phyloP scores from a whole-genome alignment of 441 rosid species.

The Adansonia gregorii region DNA sequence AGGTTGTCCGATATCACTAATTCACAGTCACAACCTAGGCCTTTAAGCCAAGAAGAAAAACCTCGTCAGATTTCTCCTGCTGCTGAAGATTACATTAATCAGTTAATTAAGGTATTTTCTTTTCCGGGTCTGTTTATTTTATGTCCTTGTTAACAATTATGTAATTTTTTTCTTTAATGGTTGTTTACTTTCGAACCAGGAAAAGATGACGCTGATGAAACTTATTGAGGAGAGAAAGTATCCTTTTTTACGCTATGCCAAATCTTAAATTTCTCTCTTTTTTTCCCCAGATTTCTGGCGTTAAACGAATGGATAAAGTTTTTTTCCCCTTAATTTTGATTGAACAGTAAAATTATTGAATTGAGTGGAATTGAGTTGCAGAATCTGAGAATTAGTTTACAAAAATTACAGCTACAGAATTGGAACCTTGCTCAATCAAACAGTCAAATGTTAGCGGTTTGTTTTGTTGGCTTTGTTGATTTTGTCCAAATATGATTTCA shows the following conservation, averaged over 20 bases:
- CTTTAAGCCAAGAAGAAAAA: slow-evolving; percentile 29
- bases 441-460: slow-evolving; percentile 60
- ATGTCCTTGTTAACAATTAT: no score
- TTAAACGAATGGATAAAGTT: background rate
- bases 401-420: slow-evolving; percentile 68
- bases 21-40: slow-evolving; percentile 45
- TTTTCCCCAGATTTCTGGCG: background rate
- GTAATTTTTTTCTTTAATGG: no score
- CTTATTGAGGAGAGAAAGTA: slow-evolving; percentile 76
- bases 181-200: slow-evolving; percentile 45
- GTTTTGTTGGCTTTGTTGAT: slow-evolving; percentile 30
- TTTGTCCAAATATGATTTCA: background rate
- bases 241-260: slow-evolving; percentile 40
- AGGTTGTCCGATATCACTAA: slow-evolving; percentile 78
- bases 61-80: slow-evolving; percentile 32
- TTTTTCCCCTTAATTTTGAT: slow-evolving; percentile 36
- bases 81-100: slow-evolving; percentile 43
- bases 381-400: slow-evolving; percentile 46
- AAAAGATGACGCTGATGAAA: slow-evolving; percentile 60
- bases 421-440: slow-evolving; percentile 67
- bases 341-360: slow-evolving; percentile 57
- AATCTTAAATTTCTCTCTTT: background rate
- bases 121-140: slow-evolving; percentile 10
- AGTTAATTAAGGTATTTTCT: slow-evolving; percentile 56
- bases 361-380: slow-evolving; percentile 53